These are phyloP conservation scores for Aspergillus baeticus DNA, from an alignment of 495 filamentous ascomycete species.

Conservation along the genomic window DNA sequence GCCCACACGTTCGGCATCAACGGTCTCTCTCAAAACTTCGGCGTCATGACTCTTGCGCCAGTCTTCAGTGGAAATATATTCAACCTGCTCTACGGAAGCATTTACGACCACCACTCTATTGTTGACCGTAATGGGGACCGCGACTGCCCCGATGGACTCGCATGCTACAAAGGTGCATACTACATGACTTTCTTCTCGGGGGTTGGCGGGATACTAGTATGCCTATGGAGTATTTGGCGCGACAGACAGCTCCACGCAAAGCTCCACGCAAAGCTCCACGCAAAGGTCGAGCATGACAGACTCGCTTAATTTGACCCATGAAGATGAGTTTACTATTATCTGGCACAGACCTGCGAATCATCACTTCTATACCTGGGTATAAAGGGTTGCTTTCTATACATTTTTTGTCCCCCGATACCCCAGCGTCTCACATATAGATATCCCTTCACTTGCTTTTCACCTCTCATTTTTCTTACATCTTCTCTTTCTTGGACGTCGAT, in stretches of 20 bases:
- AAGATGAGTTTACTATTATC: background rate
- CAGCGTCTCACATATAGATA: background rate
- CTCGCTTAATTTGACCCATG: constrained; percentile 26
- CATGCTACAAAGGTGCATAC: constrained; percentile 82
- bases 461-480: background rate
- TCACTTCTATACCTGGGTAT: background rate
- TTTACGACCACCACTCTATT: constrained; percentile 78
- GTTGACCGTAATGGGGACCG: constrained; percentile 65
- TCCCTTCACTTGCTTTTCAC: background rate
- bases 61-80: constrained; percentile 86
- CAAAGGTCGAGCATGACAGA: constrained; percentile 36
- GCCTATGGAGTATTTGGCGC: constrained; percentile 74
- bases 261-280: constrained; percentile 29
- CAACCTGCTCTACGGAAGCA: constrained; percentile 75
- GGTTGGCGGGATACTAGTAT: constrained; percentile 64
- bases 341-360: background rate
- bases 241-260: constrained; percentile 46
- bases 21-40: constrained; percentile 92
- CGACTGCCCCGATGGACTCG: constrained; percentile 74
- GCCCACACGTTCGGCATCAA: constrained; percentile 88
- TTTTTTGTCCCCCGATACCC: background rate
- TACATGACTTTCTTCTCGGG: constrained; percentile 77
- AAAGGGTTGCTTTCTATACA: background rate
- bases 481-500: background rate
- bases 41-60: constrained; percentile 85